Evolutionary conservation across 192 early-diverging fungal genomes (phyloP), one percentile per base, ranked within the genome.

Genomic region (Backusella psychrophila): DNA sequence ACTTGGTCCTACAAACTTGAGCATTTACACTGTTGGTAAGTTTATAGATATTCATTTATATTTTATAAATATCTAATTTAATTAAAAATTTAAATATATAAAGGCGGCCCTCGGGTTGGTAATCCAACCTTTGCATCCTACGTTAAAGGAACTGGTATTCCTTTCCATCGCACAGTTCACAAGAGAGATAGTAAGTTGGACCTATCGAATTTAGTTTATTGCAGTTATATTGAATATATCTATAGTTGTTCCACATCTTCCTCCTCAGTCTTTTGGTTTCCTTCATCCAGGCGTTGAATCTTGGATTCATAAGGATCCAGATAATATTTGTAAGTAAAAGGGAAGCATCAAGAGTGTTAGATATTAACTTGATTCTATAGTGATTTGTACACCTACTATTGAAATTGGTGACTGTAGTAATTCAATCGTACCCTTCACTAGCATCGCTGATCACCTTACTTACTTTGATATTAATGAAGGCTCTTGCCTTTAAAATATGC

Each of bases 151-250:
- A 76, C 77, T 17, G 74, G 66, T 41, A 71, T 82, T 59, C 49
- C 44, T n/a, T 31, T 56, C 33, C 29, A 66, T 3, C 81, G 81
- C 21, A 39, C 71, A 23, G 77, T 78, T 17, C 59, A 82, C 29
- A 46, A 78, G 5, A 39, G 74, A 21, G 81, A 82, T 71, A 78
- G 78, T 79, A 67, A 75, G 52, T 76, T 69, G 23, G 31, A 66
- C 15, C 17, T 31, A 35, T 21, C 8, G n/a, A 29, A 6, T 15
- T 19, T 21, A 42, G 0, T 8, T 56, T 41, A 11, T 23, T 23
- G 46, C 9, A 26, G 36, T 34, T 39, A 35, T 26, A 26, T 66
- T 49, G 19, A n/a, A 35, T 12, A 35, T 15, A 23, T 3, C 33
- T 26, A 4, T 42, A 75, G 74, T 80, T 73, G 74, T 80, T 35